phyloP scores from a whole-genome alignment of 495 filamentous ascomycete genomes.

The Xylaria longipes region DNA sequence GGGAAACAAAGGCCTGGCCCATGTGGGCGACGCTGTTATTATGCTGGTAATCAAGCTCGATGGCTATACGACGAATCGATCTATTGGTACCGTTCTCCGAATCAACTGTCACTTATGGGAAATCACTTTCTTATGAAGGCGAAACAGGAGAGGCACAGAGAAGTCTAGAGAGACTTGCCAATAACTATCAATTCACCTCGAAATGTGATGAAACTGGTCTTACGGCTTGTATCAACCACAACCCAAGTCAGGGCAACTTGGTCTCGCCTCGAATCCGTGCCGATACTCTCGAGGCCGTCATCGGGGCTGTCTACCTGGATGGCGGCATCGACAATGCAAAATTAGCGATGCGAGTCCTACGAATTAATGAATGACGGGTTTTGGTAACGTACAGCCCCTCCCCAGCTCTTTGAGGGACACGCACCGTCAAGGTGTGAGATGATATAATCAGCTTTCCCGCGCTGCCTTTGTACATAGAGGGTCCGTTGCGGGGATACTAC shows the following conservation, averaged over 20 bases:
- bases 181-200: neutral
- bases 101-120: neutral
- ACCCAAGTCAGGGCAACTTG: neutral
- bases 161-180: neutral
- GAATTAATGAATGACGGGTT: neutral
- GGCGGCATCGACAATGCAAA: constrained; percentile 12
- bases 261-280: neutral
- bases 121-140: constrained; percentile 2
- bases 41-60: neutral
- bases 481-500: neutral
- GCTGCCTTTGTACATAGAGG: neutral
- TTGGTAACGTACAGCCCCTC: neutral
- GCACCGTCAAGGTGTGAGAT: neutral
- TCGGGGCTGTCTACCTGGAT: constrained; percentile 14
- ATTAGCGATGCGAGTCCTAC: neutral
- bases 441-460: neutral
- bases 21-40: constrained; percentile 1
- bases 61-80: neutral
- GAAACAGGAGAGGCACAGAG: neutral
- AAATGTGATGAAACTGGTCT: constrained; percentile 1
- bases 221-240: neutral
- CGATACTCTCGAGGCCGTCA: constrained; percentile 18
- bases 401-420: neutral
- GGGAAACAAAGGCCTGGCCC: neutral
- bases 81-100: neutral